Evolutionary conservation across 164 flowering plant genomes (phyloP), one percentile per base, ranked within the genome.

Genomic region (Stephania yunnanensis): DNA sequence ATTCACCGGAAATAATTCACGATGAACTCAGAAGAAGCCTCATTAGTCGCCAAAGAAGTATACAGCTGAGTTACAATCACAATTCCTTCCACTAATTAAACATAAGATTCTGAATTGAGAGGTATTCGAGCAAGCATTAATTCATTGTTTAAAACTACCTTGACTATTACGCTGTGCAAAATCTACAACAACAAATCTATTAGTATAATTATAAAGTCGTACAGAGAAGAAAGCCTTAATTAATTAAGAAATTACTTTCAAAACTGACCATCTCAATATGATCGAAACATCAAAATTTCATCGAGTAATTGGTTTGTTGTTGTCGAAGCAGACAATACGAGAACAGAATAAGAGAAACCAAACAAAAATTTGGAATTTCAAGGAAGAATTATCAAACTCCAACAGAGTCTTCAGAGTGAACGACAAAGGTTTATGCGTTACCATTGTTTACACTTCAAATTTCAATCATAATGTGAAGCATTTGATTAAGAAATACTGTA

Each of bases 181-280:
- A 19, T 55, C 63, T 69, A 2, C 10, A 69, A 12, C 45, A 31
- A 20, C 2, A 44, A 10, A 65, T 65, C 36, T 65, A 65, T 63
- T 17, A n/a, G 31, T 25, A 68, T 5, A 45, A 17, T 19, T 22
- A 45, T 46, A 45, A 73, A 76, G 12, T 70, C 3, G 42, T 30
- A 17, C 5, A 58, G 64, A 55, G 17, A 55, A 4, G 17, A 58
- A n/a, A 58, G 64, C n/a, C 64, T 58, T 58, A 15, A 17, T 58
- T 71, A 77, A 75, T 74, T 69, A 36, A 42, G 73, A 78, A 77
- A 72, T 45, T 42, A 66, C 10, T 66, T 29, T 13, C 42, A 44
- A 71, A 78, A 52, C 46, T 61, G 25, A 25, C 25, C 64, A 73
- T 74, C 52, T 58, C 44, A 25, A 17, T 46, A 10, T 10, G 50